Percentiles rank a stretch among this genome's conserved stretches.
These are phyloP conservation scores for Dalbergia oliveri DNA, from an alignment of 306 rosid genomes.

Conservation along the genomic window DNA sequence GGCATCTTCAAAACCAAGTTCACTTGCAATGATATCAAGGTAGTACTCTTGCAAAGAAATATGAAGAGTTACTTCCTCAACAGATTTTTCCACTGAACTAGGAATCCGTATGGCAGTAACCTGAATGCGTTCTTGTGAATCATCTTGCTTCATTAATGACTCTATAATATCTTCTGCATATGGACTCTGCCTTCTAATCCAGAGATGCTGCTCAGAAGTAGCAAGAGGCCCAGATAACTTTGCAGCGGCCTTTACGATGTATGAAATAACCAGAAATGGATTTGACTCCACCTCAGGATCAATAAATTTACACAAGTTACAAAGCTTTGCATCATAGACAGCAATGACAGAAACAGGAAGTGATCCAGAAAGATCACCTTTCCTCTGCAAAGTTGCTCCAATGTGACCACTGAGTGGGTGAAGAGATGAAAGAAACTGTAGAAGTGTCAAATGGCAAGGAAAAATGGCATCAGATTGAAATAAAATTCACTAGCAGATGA, in stretches of 20 bases:
- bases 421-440: constrained; percentile 74
- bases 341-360: constrained; percentile 78
- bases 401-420: constrained; percentile 93
- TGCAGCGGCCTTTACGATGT: constrained; percentile 65
- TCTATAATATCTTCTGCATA: constrained; percentile 65
- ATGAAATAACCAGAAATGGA: constrained; percentile 64
- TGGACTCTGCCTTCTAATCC: constrained; percentile 71
- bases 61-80: constrained; percentile 64
- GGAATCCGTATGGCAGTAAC: constrained; percentile 72
- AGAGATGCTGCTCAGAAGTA: constrained; percentile 65
- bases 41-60: constrained; percentile 72
- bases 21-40: constrained; percentile 80
- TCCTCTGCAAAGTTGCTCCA: constrained; percentile 73
- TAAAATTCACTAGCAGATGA: constrained; percentile 23
- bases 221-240: constrained; percentile 59
- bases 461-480: constrained; percentile 38
- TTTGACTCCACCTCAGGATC: constrained; percentile 81
- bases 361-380: constrained; percentile 68
- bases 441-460: constrained; percentile 43
- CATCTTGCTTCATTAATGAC: constrained; percentile 50
- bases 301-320: constrained; percentile 70
- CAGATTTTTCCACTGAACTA: constrained; percentile 64
- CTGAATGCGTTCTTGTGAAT: constrained; percentile 50
- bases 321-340: constrained; percentile 64
- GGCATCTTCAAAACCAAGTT: constrained; percentile 78